Base-by-base conservation (phyloP, 306 rosid species). In the Medicago arabica region DNA sequence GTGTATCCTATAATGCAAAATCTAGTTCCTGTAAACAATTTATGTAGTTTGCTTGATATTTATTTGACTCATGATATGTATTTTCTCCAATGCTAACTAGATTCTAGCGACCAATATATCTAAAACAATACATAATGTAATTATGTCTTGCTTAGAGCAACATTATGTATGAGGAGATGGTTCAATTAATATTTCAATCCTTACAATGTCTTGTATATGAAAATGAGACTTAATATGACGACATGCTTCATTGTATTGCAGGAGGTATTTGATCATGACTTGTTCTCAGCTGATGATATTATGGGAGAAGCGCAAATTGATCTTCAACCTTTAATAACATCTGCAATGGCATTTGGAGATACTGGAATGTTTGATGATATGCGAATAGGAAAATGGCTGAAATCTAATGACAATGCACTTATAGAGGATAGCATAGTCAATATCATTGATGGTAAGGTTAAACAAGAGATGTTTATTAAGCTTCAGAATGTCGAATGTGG, bases 231-330 rank as follows among this genome's bases (percentile, higher is more conserved):
- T 67, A 47, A 14, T 81, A 14, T 49, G 80, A 67, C 41, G 28
- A n/a, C 1, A 66, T 68, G 67, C 14, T 81, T 76, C 15, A 49
- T 74, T 83, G 55, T 43, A 63, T 76, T 76, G 87, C 96, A 95
- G 99, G 83, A 75, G 41, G 99, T 95, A 69, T 95, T 78, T 75
- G 99, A 95, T 82, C 85, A 95, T 1, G 97, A 95, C 85, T 75
- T 85, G 6, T 92, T 95, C 83, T 92, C 99, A 3, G 87, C 97
- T 3, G 99, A 95, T 72, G 99, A 95, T 78, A 90, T 95, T 66
- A 95, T 95, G 99, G 99, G 99, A 79, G 99, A 95, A 80, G 99
- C 99, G 43, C 92, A 95, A 69, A 77, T 95, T n/a, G 99, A 95
- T 89, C 97, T 95, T 83, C 99, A 95, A 71, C 99, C 99, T 9